Evolutionary conservation across 192 early-diverging fungal species (phyloP), one percentile per base, ranked within the genome.

Genomic region (Rhizophlyctis rosea): DNA sequence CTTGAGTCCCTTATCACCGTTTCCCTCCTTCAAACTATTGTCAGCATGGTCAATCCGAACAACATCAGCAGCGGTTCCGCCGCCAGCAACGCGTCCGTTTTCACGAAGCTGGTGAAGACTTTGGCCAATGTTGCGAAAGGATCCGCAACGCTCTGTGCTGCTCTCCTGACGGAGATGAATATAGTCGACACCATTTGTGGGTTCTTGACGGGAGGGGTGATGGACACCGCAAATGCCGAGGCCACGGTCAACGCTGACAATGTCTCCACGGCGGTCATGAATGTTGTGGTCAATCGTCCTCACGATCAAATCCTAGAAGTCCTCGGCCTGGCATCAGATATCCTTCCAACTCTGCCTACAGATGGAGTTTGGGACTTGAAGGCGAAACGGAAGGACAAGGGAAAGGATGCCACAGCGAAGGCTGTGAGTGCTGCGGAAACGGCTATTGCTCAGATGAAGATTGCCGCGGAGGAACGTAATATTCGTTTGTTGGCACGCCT

Each of bases 1-100:
- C 61, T 89, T 1, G 82, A 93, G 69, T 59, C 74, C 21, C 65
- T 91, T 14, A 73, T 90, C 4, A 76, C 84, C 0, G 62, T 78
- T 25, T 57, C 53, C n/a, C 53, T 91, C 31, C 64, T 92, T 4
- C 66, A 76, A 51, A 69, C 79, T 13, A 72, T 90, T 27, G 59
- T 88, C 21, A 56, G 69, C 5, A 55, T 84, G n/a, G 72, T 90
- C 33, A 74, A 81, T 54, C 73, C 78, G 0, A 73, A 24, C 73
- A n/a, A n/a, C n/a, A n/a, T n/a, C n/a, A 69, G 56, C 0, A 28
- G 23, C 54, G 73, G 23, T 53, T 72, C 44, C 54, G 72, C 34
- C 13, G 67, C 71, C 18, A 52, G 61, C 51, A 69, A 48, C 27
- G 50, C 69, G 14, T 21, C 59, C 25, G 63, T 86, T 4, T 88